Evolutionary conservation across 352 stramenopile genomes (phyloP).

Genomic region (Peronospora farinosa): DNA sequence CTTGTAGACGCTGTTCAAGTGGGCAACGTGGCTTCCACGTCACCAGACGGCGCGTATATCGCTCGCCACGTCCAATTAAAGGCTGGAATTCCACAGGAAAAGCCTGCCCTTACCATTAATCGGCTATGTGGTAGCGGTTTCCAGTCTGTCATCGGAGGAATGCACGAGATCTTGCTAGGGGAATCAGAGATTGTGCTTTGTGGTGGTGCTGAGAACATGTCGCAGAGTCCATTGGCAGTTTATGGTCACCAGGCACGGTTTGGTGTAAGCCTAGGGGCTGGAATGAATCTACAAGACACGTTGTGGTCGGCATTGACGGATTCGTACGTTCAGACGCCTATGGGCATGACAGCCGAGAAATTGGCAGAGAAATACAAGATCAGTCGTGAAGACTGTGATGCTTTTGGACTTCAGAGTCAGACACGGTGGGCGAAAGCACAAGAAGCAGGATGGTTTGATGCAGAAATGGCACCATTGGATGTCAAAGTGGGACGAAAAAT

Average conservation of each 20-base stretch:
- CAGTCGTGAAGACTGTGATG: constrained; percentile 91
- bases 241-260: constrained; percentile 91
- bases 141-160: constrained; percentile 91
- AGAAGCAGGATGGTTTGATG: constrained; percentile 88
- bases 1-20: constrained; percentile 92
- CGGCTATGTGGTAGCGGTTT: constrained; percentile 96
- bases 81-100: constrained; percentile 80
- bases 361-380: constrained; percentile 93
- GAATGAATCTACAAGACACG: constrained; percentile 91
- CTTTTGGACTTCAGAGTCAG: constrained; percentile 92
- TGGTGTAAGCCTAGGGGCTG: constrained; percentile 88
- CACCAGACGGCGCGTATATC: constrained; percentile 90
- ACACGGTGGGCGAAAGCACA: constrained; percentile 88
- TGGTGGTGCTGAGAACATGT: constrained; percentile 95
- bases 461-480: constrained; percentile 89
- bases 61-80: constrained; percentile 93
- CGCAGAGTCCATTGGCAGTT: constrained; percentile 87
- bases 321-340: constrained; percentile 90
- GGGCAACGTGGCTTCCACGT: constrained; percentile 95
- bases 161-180: constrained; percentile 88
- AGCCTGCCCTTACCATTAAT: constrained; percentile 95
- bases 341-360: constrained; percentile 98
- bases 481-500: constrained; percentile 91
- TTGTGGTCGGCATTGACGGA: constrained; percentile 97
- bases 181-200: constrained; percentile 88